Evolutionary conservation across 75 land plant species (phyloP).

Genomic region (Picea glauca): DNA sequence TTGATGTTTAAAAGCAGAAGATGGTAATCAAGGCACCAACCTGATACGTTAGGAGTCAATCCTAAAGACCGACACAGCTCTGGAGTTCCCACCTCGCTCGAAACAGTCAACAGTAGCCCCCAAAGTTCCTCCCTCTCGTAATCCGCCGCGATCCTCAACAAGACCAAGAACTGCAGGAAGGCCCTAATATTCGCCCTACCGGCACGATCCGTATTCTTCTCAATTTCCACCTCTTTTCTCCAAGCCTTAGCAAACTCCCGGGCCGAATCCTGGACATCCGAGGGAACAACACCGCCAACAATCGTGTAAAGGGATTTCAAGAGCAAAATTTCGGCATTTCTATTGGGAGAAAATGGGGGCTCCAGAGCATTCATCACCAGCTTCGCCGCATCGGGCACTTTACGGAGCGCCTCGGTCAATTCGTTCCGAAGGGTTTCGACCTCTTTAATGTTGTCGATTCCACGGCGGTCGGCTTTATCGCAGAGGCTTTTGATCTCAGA

Average conservation of each 20-base stretch:
- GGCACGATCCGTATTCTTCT: too few relatives aligned
- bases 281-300: background rate
- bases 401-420: background rate
- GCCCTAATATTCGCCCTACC: too few relatives aligned
- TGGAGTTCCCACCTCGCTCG: background rate
- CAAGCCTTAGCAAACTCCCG: conserved; percentile 12
- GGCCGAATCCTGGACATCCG: conserved; percentile 11
- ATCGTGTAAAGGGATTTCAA: conserved; percentile 10
- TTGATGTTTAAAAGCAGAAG: too few relatives aligned
- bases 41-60: conserved; percentile 11
- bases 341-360: background rate
- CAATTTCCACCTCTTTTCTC: too few relatives aligned
- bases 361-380: background rate
- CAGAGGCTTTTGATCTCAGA: background rate
- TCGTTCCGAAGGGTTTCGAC: background rate
- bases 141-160: conserved; percentile 14
- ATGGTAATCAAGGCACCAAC: background rate
- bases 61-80: conserved; percentile 14
- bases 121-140: conserved; percentile 6
- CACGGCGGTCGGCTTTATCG: background rate
- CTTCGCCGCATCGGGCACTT: background rate
- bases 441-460: background rate
- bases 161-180: conserved; percentile 17
- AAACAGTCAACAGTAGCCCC: too few relatives aligned
- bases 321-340: conserved; percentile 11